Evolutionary conservation across 1,284 basidiomycete genomes (phyloP).

Genomic region (Apiotrichum porosum): DNA sequence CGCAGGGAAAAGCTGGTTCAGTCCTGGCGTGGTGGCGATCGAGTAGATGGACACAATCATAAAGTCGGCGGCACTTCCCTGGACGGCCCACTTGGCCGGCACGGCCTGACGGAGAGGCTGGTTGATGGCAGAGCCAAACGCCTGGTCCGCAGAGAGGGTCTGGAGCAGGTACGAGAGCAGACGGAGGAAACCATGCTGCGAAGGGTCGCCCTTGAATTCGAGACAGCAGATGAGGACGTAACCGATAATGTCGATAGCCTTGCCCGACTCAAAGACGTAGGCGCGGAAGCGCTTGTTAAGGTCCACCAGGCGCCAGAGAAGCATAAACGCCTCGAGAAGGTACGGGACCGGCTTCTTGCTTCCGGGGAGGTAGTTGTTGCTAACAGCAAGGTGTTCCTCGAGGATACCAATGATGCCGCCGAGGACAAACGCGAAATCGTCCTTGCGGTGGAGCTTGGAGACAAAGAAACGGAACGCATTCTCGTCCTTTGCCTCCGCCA

Average conservation of each 20-base stretch:
- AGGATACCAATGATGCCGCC: conserved; percentile 66
- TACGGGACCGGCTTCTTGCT: conserved; percentile 74
- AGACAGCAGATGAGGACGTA: conserved; percentile 73
- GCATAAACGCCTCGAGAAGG: conserved; percentile 73
- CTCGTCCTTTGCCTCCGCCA: conserved; percentile 52
- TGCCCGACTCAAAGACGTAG: conserved; percentile 73
- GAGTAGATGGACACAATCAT: conserved; percentile 84
- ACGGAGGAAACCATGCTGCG: conserved; percentile 84
- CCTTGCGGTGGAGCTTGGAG: conserved; percentile 82
- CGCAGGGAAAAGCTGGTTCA: conserved; percentile 83
- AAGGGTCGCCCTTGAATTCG: conserved; percentile 87
- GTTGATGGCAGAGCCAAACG: conserved; percentile 65
- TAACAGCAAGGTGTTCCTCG: conserved; percentile 66
- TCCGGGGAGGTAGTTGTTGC: conserved; percentile 73
- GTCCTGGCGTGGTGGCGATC: conserved; percentile 80
- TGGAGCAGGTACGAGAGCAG: conserved; percentile 88
- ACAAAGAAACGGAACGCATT: conserved; percentile 88
- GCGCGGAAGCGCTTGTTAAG: conserved; percentile 87
- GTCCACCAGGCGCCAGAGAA: conserved; percentile 87
- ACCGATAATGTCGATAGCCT: conserved; percentile 66
- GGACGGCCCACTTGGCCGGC: conserved; percentile 66
- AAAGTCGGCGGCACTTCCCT: conserved; percentile 77
- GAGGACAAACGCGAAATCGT: conserved; percentile 78
- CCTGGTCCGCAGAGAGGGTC: conserved; percentile 74
- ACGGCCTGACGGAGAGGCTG: conserved; percentile 56